Base-by-base conservation (phyloP, 768 basidiomycete genomes). In the Suillus alpinus region DNA sequence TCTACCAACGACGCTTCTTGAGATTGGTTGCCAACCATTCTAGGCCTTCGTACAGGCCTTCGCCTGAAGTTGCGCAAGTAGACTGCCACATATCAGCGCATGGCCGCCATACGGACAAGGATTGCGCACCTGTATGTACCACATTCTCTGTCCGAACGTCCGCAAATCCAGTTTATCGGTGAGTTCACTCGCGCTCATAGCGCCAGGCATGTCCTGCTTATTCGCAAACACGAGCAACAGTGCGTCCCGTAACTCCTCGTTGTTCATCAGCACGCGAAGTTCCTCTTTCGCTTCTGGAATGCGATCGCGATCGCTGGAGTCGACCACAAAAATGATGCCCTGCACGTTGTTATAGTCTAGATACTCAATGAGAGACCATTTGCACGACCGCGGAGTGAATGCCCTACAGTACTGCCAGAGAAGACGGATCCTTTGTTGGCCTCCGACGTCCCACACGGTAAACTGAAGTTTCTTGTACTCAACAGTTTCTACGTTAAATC, bases 401-500 rank as follows among this genome's bases (percentile, higher is more conserved):
- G 37, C 3, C 53, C 16, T 39, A 55, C 53, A 39, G 77, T 98
- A 97, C 76, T 97, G 95, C 96, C 96, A 98, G 39, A 98, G 81
- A 31, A 94, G 96, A 52, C 96, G 85, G 72, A 97, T 98, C 83
- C 95, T 98, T 81, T 98, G 95, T 78, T 98, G 96, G 18, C 96
- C 96, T 68, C 96, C 96, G 46, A 98, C 95, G 71, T 97, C 94
- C 94, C 94, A 92, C 5, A 92, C 89, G 66, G 92, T 94, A 80
- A 94, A 94, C 74, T 92, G 91, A 71, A 93, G 94, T 63, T 98
- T 98, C 84, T 97, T 97, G 80, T 98, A 98, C 51, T 95, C 96
- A 57, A 98, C 95, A 4, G 96, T 98, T 77, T 98, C 96, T 62
- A 98, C 96, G 70, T 98, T 98, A 85, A 98, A 98, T 29, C 95